Evolutionary conservation across 345 rosid genomes (phyloP), one percentile per base, ranked within the genome.

Genomic region (Bruguiera parviflora): DNA sequence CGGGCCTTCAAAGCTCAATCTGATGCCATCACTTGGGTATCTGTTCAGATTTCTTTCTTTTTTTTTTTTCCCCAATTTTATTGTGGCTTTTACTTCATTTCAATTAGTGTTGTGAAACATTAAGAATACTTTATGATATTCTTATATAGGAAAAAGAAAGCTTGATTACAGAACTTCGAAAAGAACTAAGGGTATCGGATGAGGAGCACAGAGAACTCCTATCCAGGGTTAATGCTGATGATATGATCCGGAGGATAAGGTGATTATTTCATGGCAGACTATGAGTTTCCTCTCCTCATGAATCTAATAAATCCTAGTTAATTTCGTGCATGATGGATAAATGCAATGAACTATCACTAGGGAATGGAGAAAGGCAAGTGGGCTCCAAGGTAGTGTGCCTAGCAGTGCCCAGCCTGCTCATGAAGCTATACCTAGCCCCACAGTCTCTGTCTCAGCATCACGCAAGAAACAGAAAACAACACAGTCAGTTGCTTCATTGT

Each of bases 1-100:
- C 88, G 98, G 65, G 99, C 99, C 32, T 96, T 96, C 71, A 92
- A 89, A 83, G 99, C 99, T 73, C 98, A 90, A 81, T 88, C 99
- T 59, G 98, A 96, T 73, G 98, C 97, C 73, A 86, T 96, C 65
- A 83, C 98, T 73, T 96, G 98, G 99, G 99, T 96, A 90, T 76
- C 49, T 72, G 11, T 51, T 53, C 7, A 1, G 16, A 28, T 65
- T n/a, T n/a, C n/a, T n/a, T n/a, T 0, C 37, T 53, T 71, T 32
- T 25, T 39, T 72, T 5, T 16, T 21, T 56, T 57, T 21, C 13
- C 6, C 31, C 22, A 21, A 43, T 19, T 56, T 27, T 20, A 24
- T n/a, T 39, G 24, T 37, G 53, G 6, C 15, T 13, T 43, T 43
- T 43, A 4, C 49, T 43, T 43, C 49, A 43, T 43, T 43, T 43